Evolutionary conservation across 2,329 filamentous ascomycete genomes (phyloP).

Genomic region (Penicillium sp.): DNA sequence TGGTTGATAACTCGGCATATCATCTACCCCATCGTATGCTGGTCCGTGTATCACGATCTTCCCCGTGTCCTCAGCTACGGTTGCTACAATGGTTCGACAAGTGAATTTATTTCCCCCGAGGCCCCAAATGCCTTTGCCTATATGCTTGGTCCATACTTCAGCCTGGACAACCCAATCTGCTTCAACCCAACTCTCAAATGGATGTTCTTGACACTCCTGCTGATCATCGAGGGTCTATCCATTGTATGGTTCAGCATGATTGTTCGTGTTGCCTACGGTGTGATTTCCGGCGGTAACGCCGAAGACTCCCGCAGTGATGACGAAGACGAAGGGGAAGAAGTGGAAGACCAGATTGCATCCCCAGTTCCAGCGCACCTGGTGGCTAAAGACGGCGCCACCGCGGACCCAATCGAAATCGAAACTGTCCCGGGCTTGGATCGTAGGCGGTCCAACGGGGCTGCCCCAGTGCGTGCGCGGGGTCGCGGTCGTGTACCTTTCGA

Average conservation of each 20-base stretch:
- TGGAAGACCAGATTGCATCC: constrained; percentile 21
- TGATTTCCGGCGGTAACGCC: constrained; percentile 70
- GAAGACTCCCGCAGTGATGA: constrained; percentile 85
- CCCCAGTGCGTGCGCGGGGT: constrained; percentile 35
- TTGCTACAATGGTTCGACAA: constrained; percentile 63
- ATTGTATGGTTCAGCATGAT: constrained; percentile 91
- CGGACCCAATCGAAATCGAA: constrained; percentile 25
- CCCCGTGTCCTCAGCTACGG: constrained; percentile 62
- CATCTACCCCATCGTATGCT: constrained; percentile 75
- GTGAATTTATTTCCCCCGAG: constrained; percentile 36
- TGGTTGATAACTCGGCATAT: constrained; percentile 86
- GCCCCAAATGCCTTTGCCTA: constrained; percentile 54
- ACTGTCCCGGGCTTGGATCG: constrained; percentile 31
- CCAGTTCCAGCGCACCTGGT: constrained; percentile 23
- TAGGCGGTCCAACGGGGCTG: constrained; percentile 37
- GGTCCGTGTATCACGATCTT: constrained; percentile 72
- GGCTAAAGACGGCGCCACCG: constrained; percentile 26
- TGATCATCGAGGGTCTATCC: constrained; percentile 76
- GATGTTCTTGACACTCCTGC: constrained; percentile 72
- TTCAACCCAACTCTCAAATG: constrained; percentile 73
- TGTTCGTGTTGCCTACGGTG: constrained; percentile 73
- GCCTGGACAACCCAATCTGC: constrained; percentile 73
- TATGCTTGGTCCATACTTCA: constrained; percentile 70
- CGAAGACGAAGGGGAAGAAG: constrained; percentile 59
- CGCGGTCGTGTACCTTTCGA: constrained; percentile 42